Evolutionary conservation across 2,329 filamentous ascomycete species (phyloP).

Genomic region (Xenoacremonium recifei): DNA sequence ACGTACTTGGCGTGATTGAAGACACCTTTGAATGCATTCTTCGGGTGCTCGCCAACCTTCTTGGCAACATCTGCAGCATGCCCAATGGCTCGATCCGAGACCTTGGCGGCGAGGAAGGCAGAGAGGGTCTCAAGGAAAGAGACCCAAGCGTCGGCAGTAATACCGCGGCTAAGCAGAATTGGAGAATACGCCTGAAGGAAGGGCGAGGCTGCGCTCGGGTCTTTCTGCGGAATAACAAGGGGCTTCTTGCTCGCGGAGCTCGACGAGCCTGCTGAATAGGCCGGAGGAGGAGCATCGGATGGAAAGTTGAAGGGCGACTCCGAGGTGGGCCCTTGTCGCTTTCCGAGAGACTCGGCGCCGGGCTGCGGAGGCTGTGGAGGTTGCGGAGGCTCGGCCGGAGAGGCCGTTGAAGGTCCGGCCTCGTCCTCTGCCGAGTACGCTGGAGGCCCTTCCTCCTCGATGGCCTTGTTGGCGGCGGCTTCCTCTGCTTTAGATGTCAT

Average conservation of each 20-base stretch:
- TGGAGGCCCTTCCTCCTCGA: too few species aligned
- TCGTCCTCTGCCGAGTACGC: too few species aligned
- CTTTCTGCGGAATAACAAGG: slow-evolving; percentile 41
- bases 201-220: slow-evolving; percentile 32
- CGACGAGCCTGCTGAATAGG: slow-evolving; percentile 25
- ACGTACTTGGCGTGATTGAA: slow-evolving; percentile 35
- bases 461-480: too few species aligned
- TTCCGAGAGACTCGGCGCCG: background rate
- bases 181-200: slow-evolving; percentile 40
- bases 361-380: too few species aligned
- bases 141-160: slow-evolving; percentile 33
- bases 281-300: slow-evolving; percentile 24
- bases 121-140: slow-evolving; percentile 40
- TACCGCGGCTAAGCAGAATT: slow-evolving; percentile 36
- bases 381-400: too few species aligned
- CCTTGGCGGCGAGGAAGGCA: slow-evolving; percentile 44
- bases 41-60: slow-evolving; percentile 34
- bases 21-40: slow-evolving; percentile 35
- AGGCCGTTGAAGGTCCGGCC: too few species aligned
- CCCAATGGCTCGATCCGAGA: slow-evolving; percentile 41
- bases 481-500: too few species aligned
- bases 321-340: slow-evolving; percentile 24
- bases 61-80: slow-evolving; percentile 42
- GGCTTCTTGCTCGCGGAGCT: slow-evolving; percentile 20
- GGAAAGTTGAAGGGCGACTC: slow-evolving; percentile 42